Evolutionary conservation across 441 rosid species (phyloP).

Genomic region (Pelargonium australe): DNA sequence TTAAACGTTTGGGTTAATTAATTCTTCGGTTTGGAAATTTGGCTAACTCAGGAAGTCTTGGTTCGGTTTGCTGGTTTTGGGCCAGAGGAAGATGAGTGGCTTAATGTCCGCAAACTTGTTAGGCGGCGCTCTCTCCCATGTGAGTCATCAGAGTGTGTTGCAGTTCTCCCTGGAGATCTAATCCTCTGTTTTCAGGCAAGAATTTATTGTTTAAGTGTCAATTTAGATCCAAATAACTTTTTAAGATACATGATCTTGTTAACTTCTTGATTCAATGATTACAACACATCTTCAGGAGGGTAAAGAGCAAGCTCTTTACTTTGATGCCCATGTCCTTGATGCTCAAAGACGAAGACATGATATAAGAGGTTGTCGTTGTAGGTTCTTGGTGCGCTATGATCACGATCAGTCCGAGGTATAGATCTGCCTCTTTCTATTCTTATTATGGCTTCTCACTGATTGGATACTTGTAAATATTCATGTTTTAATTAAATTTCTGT

Average conservation of each 20-base stretch:
- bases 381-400: constrained; percentile 93
- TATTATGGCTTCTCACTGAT: background rate
- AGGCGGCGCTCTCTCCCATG: constrained; percentile 97
- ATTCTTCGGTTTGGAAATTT: constrained; percentile 4
- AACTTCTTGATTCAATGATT: constrained; percentile 14
- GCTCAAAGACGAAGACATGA: constrained; percentile 98
- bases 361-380: constrained; percentile 96
- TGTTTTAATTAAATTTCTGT: background rate
- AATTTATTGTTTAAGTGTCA: constrained; percentile 12
- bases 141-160: constrained; percentile 97
- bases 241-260: background rate
- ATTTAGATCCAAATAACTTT: background rate
- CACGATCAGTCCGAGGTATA: constrained; percentile 94
- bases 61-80: constrained; percentile 95
- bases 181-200: constrained; percentile 94
- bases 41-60: constrained; percentile 67
- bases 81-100: constrained; percentile 96
- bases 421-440: background rate
- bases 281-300: constrained; percentile 67
- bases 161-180: constrained; percentile 92
- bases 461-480: background rate
- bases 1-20: constrained; percentile 4
- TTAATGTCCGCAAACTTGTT: constrained; percentile 66
- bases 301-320: constrained; percentile 96
- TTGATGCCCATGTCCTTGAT: constrained; percentile 91